A percentile compares a stretch with the other conserved stretches of the same genome.
These are phyloP conservation scores for Mercurialis annua DNA, from an alignment of 345 rosid species.

Conservation along the genomic window DNA sequence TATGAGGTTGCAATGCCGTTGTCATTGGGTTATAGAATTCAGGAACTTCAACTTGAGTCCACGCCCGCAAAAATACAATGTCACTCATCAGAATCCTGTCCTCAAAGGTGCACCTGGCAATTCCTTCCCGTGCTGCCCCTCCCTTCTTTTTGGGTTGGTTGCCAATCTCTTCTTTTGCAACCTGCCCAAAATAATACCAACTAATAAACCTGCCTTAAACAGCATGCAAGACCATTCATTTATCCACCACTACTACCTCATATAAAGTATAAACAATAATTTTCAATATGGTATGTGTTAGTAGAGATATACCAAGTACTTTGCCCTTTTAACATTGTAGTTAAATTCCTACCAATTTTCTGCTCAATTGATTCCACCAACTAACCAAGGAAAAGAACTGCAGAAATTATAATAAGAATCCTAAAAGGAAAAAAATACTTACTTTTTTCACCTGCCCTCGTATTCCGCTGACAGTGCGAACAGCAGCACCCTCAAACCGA, in stretches of 20 bases:
- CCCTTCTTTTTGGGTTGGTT: conserved; percentile 60
- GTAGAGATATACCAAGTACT: background rate
- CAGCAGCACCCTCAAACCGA: conserved; percentile 77
- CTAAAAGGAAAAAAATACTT: conserved; percentile 1
- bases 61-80: conserved; percentile 77
- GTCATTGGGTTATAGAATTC: conserved; percentile 74
- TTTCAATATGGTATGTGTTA: background rate
- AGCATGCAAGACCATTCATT: background rate
- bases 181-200: conserved; percentile 39
- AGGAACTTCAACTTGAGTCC: conserved; percentile 80
- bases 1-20: conserved; percentile 83
- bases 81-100: conserved; percentile 89
- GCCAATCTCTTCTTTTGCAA: conserved; percentile 73
- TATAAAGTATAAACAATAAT: background rate
- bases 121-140: conserved; percentile 66
- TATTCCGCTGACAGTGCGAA: conserved; percentile 91
- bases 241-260: background rate
- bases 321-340: background rate
- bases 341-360: background rate
- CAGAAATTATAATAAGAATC: background rate
- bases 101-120: conserved; percentile 96
- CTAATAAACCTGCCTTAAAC: background rate
- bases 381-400: background rate
- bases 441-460: conserved; percentile 95
- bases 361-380: background rate